Conservation (phyloP, 495 filamentous ascomycete genomes). For the Aspergillus baeticus region DNA sequence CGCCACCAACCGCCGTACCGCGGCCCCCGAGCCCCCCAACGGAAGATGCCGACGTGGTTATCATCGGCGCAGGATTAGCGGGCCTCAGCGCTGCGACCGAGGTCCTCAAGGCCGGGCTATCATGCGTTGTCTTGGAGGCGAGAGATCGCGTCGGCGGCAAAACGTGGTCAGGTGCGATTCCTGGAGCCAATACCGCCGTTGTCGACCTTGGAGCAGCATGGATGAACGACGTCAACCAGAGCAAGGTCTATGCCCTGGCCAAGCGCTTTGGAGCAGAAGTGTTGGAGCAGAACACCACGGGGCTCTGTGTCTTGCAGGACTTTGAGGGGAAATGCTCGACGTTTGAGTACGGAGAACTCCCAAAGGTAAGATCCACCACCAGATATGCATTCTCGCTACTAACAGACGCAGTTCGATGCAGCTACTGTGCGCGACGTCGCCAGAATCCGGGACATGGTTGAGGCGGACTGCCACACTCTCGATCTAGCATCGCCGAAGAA, state of each 20-base stretch:
- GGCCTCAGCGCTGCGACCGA: slow-evolving; percentile 47
- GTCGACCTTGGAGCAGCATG: slow-evolving; percentile 53
- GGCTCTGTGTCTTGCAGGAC: slow-evolving; percentile 34
- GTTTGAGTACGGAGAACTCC: slow-evolving; percentile 30
- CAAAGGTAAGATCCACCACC: too few relatives aligned
- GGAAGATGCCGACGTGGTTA: too few relatives aligned
- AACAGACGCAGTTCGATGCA: slow-evolving; percentile 6
- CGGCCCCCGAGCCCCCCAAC: too few relatives aligned
- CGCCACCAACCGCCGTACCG: too few relatives aligned
- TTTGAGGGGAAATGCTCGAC: slow-evolving; percentile 19
- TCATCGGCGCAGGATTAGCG: slow-evolving; percentile 52
- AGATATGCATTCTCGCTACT: too few relatives aligned
- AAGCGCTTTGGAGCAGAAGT: slow-evolving; percentile 37
- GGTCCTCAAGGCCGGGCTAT: slow-evolving; percentile 39
- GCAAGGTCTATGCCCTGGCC: slow-evolving; percentile 33
- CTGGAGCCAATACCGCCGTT: too few relatives aligned
- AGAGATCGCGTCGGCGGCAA: slow-evolving; percentile 53
- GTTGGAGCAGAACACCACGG: slow-evolving; percentile 41
- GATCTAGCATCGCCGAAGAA: slow-evolving; percentile 17
- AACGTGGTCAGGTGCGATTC: slow-evolving; percentile 22
- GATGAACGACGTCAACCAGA: slow-evolving; percentile 54
- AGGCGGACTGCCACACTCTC: slow-evolving; percentile 24
- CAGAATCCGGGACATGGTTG: slow-evolving; percentile 21
- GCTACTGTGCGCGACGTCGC: not conserved
- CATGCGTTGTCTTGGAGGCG: slow-evolving; percentile 46